These are phyloP conservation scores for Rhizophagus sp. DNA, from an alignment of 192 early-diverging fungal genomes.

Conservation along the genomic window DNA sequence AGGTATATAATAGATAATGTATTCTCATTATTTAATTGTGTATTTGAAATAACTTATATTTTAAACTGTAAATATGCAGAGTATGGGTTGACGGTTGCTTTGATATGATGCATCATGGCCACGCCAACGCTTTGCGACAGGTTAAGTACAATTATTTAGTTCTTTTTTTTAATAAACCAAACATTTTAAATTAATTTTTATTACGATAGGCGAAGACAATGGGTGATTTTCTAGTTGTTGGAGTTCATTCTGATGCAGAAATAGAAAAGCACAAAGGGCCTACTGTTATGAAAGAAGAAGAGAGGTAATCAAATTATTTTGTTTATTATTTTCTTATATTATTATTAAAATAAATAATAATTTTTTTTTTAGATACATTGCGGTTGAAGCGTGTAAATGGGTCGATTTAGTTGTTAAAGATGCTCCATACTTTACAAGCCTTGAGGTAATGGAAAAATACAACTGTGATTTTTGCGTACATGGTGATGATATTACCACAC, in stretches of 20 bases:
- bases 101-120: slow-evolving; percentile 96
- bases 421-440: slow-evolving; percentile 89
- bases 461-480: slow-evolving; percentile 95
- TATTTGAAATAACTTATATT: no score
- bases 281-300: slow-evolving; percentile 94
- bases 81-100: slow-evolving; percentile 96
- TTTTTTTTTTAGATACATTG: slow-evolving; percentile 68
- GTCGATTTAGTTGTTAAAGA: slow-evolving; percentile 89
- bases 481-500: slow-evolving; percentile 96
- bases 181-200: not conserved
- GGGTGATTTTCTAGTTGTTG: slow-evolving; percentile 93
- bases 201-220: slow-evolving; percentile 80
- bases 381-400: slow-evolving; percentile 94
- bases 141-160: slow-evolving; percentile 38
- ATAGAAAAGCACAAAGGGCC: slow-evolving; percentile 95
- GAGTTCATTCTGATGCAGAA: slow-evolving; percentile 94
- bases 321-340: not conserved
- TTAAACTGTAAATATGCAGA: slow-evolving; percentile 24
- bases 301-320: slow-evolving; percentile 57
- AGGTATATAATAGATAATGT: not conserved
- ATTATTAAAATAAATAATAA: not conserved
- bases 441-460: slow-evolving; percentile 85
- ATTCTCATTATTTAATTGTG: no score
- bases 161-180: slow-evolving; percentile 3
- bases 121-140: slow-evolving; percentile 96